phyloP scores from a whole-genome alignment of 129 eudicot genomes.

The Chrysanthemum seticuspe region DNA sequence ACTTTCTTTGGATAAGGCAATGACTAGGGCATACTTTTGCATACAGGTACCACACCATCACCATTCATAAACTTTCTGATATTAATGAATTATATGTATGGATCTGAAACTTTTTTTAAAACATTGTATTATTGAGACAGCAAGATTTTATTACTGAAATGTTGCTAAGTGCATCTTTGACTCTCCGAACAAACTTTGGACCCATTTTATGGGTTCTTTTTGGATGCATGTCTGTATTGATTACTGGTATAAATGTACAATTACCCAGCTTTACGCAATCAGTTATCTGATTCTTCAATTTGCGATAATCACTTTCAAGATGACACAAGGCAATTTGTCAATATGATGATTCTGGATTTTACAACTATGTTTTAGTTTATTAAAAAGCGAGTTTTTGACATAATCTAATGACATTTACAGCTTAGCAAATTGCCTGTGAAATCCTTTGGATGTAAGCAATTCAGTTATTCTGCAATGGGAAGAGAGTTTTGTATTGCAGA shows the following conservation, averaged over 20 bases:
- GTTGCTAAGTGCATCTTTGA: neutral
- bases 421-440: slow-evolving; percentile 62
- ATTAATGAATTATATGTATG: neutral
- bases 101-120: neutral
- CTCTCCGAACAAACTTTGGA: neutral
- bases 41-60: slow-evolving; percentile 55
- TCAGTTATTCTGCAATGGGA: slow-evolving; percentile 67
- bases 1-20: slow-evolving; percentile 47
- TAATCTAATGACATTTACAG: slow-evolving; percentile 35
- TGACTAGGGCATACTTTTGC: slow-evolving; percentile 63
- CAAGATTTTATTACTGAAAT: too few species aligned
- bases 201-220: neutral
- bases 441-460: slow-evolving; percentile 59
- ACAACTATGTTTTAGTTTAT: neutral
- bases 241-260: too few species aligned
- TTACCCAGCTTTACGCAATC: too few species aligned
- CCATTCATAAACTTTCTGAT: neutral
- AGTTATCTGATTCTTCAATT: too few species aligned
- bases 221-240: too few species aligned
- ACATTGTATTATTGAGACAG: neutral
- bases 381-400: neutral
- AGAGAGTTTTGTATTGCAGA: slow-evolving; percentile 75
- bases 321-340: too few species aligned
- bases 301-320: too few species aligned
- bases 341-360: neutral